Evolutionary conservation across 345 rosid species (phyloP), one percentile per base, ranked within the genome.

Genomic region (Iberis pinnata): DNA sequence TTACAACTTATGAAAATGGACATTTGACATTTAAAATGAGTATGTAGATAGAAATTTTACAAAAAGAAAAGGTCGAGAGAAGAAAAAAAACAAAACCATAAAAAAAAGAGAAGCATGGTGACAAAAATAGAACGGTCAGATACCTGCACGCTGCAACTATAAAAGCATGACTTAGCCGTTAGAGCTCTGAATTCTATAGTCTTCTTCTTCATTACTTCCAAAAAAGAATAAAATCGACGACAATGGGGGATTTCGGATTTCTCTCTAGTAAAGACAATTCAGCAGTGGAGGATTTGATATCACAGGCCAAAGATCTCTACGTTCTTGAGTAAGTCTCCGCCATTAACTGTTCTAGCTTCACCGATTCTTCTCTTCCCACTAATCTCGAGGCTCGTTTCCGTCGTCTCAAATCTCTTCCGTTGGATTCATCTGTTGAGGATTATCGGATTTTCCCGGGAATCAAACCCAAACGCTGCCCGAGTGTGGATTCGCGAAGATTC

Each of bases 311-410:
- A 26, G 97, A 88, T 39, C 79, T 70, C 22, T 70, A 65, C 46
- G 78, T 78, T 47, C 84, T 88, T 11, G 88, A 88, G 38, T 81
- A 82, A 63, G 60, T 84, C 62, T 73, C 94, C 48, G 78, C 81
- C 46, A 76, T 88, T 71, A 80, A 88, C 70, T 75, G 72, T 48
- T 72, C 82, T 52, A 56, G 75, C 48, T 71, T 76, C 65, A 37
- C 73, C 38, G 66, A 73, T 43, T 74, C 82, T 6, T 37, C 42
- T 25, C 88, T 84, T 32, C 86, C 88, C 15, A 5, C 67, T 55
- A 76, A 84, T 35, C 71, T 84, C 59, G 88, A 84, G 24, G 65
- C 76, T 32, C 86, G 96, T 41, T 82, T 82, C 70, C 76, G 70
- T 43, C 72, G 78, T 32, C 96, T 88, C 69, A 88, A 84, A 42